phyloP scores from a whole-genome alignment of 495 filamentous ascomycete species.

The Hypoxylon crocopeplum region DNA sequence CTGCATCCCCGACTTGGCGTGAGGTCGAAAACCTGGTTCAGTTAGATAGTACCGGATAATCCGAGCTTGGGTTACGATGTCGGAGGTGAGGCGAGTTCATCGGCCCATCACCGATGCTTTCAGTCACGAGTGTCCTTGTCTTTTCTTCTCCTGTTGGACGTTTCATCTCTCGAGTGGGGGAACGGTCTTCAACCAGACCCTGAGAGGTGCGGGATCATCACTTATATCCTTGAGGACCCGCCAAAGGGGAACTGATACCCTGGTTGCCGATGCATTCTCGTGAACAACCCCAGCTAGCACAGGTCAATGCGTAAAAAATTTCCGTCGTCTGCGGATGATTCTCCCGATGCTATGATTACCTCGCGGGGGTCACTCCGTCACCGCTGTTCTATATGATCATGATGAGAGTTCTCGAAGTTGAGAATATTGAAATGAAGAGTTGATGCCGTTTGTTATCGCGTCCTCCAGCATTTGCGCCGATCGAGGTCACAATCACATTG shows the following conservation, averaged over 20 bases:
- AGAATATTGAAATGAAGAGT: neutral
- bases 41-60: neutral
- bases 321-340: constrained; percentile 13
- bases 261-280: constrained; percentile 15
- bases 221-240: constrained; percentile 26
- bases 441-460: neutral
- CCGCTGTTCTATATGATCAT: constrained; percentile 12
- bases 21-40: neutral
- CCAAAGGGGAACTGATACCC: constrained; percentile 23
- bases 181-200: neutral
- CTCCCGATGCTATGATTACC: neutral
- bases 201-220: constrained; percentile 27
- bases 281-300: constrained; percentile 15
- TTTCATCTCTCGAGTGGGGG: constrained; percentile 15
- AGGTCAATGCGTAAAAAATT: constrained; percentile 35
- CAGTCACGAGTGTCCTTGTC: neutral
- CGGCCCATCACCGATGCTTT: neutral
- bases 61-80: constrained; percentile 1
- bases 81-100: constrained; percentile 11
- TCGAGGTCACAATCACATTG: too few species aligned
- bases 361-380: constrained; percentile 7
- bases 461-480: too few species aligned
- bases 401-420: neutral
- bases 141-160: too few species aligned
- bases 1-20: neutral